Evolutionary conservation across 73 alveolate species (phyloP).

Genomic region (Breviolum minutum): DNA sequence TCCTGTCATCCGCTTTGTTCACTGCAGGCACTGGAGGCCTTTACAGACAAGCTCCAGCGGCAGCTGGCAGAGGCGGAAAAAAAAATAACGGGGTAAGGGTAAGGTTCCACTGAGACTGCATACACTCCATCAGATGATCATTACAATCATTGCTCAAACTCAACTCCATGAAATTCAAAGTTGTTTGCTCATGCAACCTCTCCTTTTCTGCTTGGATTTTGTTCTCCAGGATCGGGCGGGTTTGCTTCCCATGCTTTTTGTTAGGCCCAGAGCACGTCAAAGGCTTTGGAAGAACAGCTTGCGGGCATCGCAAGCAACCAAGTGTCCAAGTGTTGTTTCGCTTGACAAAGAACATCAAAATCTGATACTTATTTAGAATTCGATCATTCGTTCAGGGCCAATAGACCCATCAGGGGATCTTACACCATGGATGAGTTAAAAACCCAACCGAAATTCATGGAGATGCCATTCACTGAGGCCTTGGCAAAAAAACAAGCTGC

Average conservation of each 20-base stretch:
- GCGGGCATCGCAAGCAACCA: constrained; percentile 13
- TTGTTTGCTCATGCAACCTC: no score
- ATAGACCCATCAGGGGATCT: no score
- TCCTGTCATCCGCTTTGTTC: no score
- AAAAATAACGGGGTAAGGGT: background rate
- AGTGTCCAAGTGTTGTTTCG: background rate
- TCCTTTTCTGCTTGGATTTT: no score
- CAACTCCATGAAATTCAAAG: no score
- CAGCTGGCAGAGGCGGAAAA: constrained; percentile 74
- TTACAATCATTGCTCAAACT: no score
- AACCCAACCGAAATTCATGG: no score
- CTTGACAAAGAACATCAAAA: background rate
- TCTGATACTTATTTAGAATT: no score
- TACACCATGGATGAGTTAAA: no score
- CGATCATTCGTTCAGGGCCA: no score
- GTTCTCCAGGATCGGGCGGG: background rate
- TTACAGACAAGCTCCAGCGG: constrained; percentile 82
- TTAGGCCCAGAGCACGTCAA: constrained; percentile 75
- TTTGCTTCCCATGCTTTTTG: background rate
- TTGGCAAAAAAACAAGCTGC: constrained; percentile 13
- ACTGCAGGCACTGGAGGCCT: constrained; percentile 47
- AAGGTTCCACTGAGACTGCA: no score
- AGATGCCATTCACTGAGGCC: background rate
- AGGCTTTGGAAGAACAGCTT: constrained; percentile 68
- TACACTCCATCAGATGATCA: no score